phyloP scores from a whole-genome alignment of 2,329 filamentous ascomycete species.

The Colletotrichum destructivum region DNA sequence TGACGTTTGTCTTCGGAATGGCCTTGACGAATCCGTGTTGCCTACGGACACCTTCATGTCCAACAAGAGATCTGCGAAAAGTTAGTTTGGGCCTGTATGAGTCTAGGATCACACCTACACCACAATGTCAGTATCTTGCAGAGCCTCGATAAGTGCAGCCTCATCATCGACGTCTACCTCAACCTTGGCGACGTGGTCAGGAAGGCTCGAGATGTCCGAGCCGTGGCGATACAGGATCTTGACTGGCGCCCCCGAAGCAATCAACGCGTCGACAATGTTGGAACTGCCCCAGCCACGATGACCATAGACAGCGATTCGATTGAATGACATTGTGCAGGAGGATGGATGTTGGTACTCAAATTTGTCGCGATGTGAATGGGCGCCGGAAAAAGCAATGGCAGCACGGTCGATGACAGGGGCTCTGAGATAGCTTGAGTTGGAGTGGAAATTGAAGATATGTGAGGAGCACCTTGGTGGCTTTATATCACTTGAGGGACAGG shows the following conservation, averaged over 20 bases:
- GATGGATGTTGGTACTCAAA: no score
- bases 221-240: slow-evolving; percentile 47
- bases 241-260: slow-evolving; percentile 46
- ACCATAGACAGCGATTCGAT: slow-evolving; percentile 50
- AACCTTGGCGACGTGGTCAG: slow-evolving; percentile 3
- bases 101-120: slow-evolving; percentile 26
- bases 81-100: neutral
- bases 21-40: slow-evolving; percentile 48
- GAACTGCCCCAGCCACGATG: slow-evolving; percentile 49
- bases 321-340: slow-evolving; percentile 43
- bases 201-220: slow-evolving; percentile 47
- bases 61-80: slow-evolving; percentile 42
- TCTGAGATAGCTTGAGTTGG: neutral
- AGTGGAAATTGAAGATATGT: neutral
- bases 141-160: neutral
- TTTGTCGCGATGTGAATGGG: no score
- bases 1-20: slow-evolving; percentile 47
- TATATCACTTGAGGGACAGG: no score
- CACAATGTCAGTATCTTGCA: slow-evolving; percentile 33
- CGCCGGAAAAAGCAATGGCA: no score
- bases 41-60: slow-evolving; percentile 44
- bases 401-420: neutral
- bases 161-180: slow-evolving; percentile 36
- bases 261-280: slow-evolving; percentile 45
- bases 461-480: no score